Base-by-base conservation (phyloP, 306 rosid species). In the Acacia melanoxylon region DNA sequence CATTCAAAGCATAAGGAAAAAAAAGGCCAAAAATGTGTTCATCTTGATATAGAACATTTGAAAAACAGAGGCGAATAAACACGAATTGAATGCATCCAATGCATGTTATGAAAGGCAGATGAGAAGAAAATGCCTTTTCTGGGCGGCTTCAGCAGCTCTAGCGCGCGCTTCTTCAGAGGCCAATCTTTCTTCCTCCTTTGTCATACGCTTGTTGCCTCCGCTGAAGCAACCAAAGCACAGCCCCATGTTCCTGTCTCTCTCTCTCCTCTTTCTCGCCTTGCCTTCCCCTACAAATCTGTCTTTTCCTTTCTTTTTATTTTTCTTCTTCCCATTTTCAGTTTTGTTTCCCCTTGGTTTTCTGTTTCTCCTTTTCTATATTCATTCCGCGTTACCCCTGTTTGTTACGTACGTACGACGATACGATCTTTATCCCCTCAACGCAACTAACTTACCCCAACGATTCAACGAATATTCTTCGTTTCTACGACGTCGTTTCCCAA, bases 101-200 rank as follows among this genome's bases (percentile, higher is more conserved):
- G 67, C 74, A 27, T 33, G 65, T 51, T 17, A 51, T 33, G 20
- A 10, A 49, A 73, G 40, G 20, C 33, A 42, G 2, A 37, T 41
- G 52, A 75, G 41, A 74, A 41, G 27, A 8, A 12, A 48, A 67
- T 6, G 73, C 99, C 97, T 90, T 96, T 81, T 90, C 82, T 96
- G 92, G 33, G 98, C 99, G 14, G 99, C 99, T 84, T 92, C 91
- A 73, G 99, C 98, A 68, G 99, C 98, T 90, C 68, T 92, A 45
- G 90, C 77, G 46, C 91, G 91, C 46, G 90, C 97, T 89, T 93
- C 98, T 17, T 88, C 94, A 75, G 94, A 90, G 41, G 98, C 97
- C 61, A 91, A 69, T 68, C 94, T 83, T n/a, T 90, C 94, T 78
- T 91, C 91, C 82, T 96, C 98, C 76, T 84, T 91, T 15, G 88